These are phyloP conservation scores for Coniferiporia weirii DNA, from an alignment of 1,284 basidiomycete species.

Conservation along the genomic window DNA sequence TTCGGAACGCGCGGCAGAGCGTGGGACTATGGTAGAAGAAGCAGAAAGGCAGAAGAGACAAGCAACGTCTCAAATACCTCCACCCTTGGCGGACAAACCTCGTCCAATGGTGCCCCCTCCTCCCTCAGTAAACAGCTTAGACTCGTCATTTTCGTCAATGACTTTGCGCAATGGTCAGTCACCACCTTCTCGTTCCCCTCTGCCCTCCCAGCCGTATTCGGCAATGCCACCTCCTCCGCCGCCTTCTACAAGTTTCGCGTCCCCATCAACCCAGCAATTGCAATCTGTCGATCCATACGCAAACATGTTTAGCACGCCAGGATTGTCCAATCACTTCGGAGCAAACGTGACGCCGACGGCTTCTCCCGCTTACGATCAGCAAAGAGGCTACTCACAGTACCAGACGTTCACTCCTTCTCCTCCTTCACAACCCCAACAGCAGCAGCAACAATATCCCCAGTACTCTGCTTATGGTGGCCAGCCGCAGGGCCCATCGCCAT, in stretches of 20 bases:
- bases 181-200: slow-evolving; percentile 21
- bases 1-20: slow-evolving; percentile 60
- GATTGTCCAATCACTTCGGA: slow-evolving; percentile 7
- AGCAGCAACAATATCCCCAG: slow-evolving; percentile 15
- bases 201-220: slow-evolving; percentile 22
- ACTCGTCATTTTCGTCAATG: slow-evolving; percentile 52
- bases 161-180: slow-evolving; percentile 29
- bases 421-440: slow-evolving; percentile 20
- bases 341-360: slow-evolving; percentile 2
- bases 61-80: slow-evolving; percentile 36
- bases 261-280: slow-evolving; percentile 28
- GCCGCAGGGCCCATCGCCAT: slow-evolving; percentile 5
- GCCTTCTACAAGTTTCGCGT: slow-evolving; percentile 27
- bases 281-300: slow-evolving; percentile 20
- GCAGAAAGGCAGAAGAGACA: slow-evolving; percentile 68
- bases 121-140: slow-evolving; percentile 29
- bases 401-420: slow-evolving; percentile 27
- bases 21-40: slow-evolving; percentile 62
- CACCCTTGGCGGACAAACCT: slow-evolving; percentile 43
- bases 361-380: slow-evolving; percentile 15
- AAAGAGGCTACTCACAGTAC: slow-evolving; percentile 17
- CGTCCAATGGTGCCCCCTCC: slow-evolving; percentile 42
- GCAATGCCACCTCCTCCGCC: slow-evolving; percentile 30
- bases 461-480: slow-evolving; percentile 21
- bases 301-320: slow-evolving; percentile 13